Conservation (phyloP, 306 rosid genomes). For the Spatholobus suberectus region DNA sequence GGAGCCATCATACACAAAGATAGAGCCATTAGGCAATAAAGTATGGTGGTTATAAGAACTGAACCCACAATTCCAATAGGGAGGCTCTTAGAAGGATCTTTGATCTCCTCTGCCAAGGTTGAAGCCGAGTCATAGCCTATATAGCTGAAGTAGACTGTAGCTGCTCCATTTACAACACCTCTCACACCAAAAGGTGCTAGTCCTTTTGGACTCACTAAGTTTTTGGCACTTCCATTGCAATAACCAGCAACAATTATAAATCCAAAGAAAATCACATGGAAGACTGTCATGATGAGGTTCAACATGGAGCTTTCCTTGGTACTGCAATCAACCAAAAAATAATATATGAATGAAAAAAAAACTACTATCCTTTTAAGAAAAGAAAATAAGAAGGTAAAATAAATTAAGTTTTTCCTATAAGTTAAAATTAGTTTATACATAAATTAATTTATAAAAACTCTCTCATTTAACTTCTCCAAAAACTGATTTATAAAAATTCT, state of each 20-base stretch:
- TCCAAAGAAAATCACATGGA: constrained; percentile 89
- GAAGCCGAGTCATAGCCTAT: constrained; percentile 97
- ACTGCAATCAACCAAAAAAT: constrained; percentile 52
- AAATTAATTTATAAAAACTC: too few relatives aligned
- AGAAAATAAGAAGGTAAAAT: background rate
- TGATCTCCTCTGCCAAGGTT: constrained; percentile 92
- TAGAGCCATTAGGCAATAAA: constrained; percentile 88
- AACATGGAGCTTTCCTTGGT: constrained; percentile 89
- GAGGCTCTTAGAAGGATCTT: constrained; percentile 69
- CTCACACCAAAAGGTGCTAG: constrained; percentile 74
- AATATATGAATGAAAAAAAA: background rate
- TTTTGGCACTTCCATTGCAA: constrained; percentile 66
- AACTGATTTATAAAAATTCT: too few relatives aligned
- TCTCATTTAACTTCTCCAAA: too few relatives aligned
- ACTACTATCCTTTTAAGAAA: background rate
- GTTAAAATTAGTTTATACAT: too few relatives aligned
- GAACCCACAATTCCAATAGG: constrained; percentile 92
- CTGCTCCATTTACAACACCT: constrained; percentile 87
- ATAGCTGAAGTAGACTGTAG: constrained; percentile 84
- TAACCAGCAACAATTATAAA: constrained; percentile 78
- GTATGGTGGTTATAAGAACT: constrained; percentile 79
- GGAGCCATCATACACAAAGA: constrained; percentile 84
- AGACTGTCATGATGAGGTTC: constrained; percentile 84
- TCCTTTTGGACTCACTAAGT: constrained; percentile 77
- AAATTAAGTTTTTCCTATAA: too few relatives aligned